Percentiles rank a stretch among this genome's conserved stretches.
These are phyloP conservation scores for Tilletia caries DNA, from an alignment of 1,284 basidiomycete genomes.

Conservation along the genomic window DNA sequence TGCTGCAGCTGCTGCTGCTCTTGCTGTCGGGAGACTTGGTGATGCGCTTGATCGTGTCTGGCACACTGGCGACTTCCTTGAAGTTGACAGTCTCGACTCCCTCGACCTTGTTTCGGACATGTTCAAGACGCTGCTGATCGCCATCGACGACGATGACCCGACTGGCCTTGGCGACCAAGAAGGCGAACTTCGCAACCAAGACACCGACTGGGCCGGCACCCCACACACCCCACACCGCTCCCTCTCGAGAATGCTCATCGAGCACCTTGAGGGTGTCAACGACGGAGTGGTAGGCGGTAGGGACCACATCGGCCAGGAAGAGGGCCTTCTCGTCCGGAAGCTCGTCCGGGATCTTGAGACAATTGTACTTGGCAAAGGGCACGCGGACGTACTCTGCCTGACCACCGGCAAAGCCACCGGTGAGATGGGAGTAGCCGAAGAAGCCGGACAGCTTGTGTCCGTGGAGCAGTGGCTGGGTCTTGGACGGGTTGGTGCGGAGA, in stretches of 20 bases:
- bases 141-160: conserved; percentile 71
- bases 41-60: conserved; percentile 13
- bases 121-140: conserved; percentile 64
- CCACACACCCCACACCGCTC: conserved; percentile 60
- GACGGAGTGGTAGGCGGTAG: conserved; percentile 70
- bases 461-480: conserved; percentile 66
- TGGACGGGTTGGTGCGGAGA: conserved; percentile 67
- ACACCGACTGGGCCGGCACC: conserved; percentile 65
- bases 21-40: background rate
- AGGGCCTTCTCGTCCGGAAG: conserved; percentile 55
- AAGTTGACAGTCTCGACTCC: conserved; percentile 67
- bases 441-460: conserved; percentile 55
- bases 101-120: conserved; percentile 60
- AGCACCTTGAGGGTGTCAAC: conserved; percentile 60
- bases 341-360: conserved; percentile 64
- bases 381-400: conserved; percentile 63
- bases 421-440: conserved; percentile 65
- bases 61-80: conserved; percentile 62
- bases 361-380: conserved; percentile 69
- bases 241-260: background rate
- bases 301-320: conserved; percentile 69
- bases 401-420: conserved; percentile 70
- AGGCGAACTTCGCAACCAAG: conserved; percentile 64
- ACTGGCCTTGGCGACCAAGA: conserved; percentile 65
- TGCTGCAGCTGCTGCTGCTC: too few species aligned